Evolutionary conservation across 306 rosid genomes (phyloP), one percentile per base, ranked within the genome.

Genomic region (Pyrus pyrifolia): DNA sequence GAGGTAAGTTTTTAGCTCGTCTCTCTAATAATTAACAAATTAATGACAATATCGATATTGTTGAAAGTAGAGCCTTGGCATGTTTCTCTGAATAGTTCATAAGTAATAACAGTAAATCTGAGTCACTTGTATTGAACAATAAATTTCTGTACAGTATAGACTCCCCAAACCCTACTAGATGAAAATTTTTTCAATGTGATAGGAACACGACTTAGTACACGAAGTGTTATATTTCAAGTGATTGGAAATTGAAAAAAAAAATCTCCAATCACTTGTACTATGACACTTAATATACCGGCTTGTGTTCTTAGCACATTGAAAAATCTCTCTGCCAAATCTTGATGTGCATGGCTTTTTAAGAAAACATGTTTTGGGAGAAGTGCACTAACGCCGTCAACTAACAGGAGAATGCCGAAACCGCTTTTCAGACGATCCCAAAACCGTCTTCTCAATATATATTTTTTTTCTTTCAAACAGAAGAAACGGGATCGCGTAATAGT

Each of bases 401-500:
- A 4, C 40, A 3, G 52, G 52, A 49, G 45, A 19, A 60, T 57
- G 23, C 61, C 2, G 21, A 57, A 57, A 57, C 61, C 11, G 61
- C 21, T 17, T 5, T 17, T 51, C 55, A 1, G 17, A 64, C 23
- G 33, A 64, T 61, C 45, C 42, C 70, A 12, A 45, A 74, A 74
- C 78, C 60, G 51, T 27, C 4, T 67, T 67, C 23, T n/a, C 59
- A 21, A 60, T 40, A 49, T 49, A 23, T 25, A 1, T 49, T 49
- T 15, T 4, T 49, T 49, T 15, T 5, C 8, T 49, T 13, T 15
- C 4, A 18, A 42, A 49, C 21, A 1, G 55, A 49, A 49, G 13
- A n/a, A 75, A 30, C 30, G 40, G 74, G 61, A 71, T 74, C 74
- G 71, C 72, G 78, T 29, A 74, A 73, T 69, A 67, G 42, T 22